Evolutionary conservation across 176 grass and related monocot genomes (phyloP), one percentile per base, ranked within the genome.

Genomic region (Oryza glumipatula): DNA sequence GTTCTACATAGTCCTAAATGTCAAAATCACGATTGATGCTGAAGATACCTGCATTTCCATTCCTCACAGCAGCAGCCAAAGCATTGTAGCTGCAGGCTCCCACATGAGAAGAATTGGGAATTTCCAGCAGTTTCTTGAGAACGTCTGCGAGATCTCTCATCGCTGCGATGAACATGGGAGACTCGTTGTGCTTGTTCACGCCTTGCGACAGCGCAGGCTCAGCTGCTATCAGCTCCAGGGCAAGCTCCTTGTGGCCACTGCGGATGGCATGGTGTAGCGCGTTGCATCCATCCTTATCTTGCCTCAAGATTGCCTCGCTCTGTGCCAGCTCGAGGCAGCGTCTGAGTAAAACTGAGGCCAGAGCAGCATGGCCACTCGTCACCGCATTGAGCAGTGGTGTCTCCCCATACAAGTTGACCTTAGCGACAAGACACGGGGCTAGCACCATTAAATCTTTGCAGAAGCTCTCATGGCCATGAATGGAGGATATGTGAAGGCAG

Each of bases 41-140:
- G 35, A 36, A 36, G 35, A 36, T 10, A 46, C 44, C 47, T 49
- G 47, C 5, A 49, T 49, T 49, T 14, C 47, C 47, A 6, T 49
- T 73, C 35, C 43, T 73, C 28, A 83, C 80, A 58, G 80, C 68
- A 51, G 80, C 80, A 61, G 54, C 39, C 8, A 83, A 66, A 58
- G 17, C 80, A 74, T 65, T 83, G 41, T 83, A 47, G 46, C 17
- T 4, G 4, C 26, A 35, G 32, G 30, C 5, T 58, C 80, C 80
- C n/a, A 6, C 0, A 22, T 64, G 11, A 23, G 49, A 39, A 12
- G 80, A 46, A 13, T 3, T 6, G 2, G 47, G 47, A 14, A 49
- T 49, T 49, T 11, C 47, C 2, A 49, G 7, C 47, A 15, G 4
- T 0, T 19, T 74, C 17, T 28, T 0, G 43, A 75, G 35, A 1